Evolutionary conservation across 345 rosid species (phyloP).

Genomic region (Linum usitatissimum): DNA sequence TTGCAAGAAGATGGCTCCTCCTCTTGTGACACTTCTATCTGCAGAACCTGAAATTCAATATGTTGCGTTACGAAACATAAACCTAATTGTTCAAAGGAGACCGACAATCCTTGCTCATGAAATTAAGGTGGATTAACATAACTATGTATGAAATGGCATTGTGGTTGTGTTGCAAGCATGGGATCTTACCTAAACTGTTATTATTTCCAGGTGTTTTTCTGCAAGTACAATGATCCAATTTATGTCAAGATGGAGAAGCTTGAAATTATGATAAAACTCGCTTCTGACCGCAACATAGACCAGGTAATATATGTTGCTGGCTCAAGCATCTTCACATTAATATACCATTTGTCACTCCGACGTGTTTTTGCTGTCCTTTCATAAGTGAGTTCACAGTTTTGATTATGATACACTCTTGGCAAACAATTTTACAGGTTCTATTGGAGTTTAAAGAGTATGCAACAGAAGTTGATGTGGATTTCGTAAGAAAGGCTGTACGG

Average conservation of each 20-base stretch:
- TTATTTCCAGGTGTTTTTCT: slow-evolving; percentile 79
- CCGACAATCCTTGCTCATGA: slow-evolving; percentile 99
- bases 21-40: slow-evolving; percentile 94
- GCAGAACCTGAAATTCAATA: slow-evolving; percentile 99
- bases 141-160: slow-evolving; percentile 2
- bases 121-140: slow-evolving; percentile 59
- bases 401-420: slow-evolving; percentile 13
- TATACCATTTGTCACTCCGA: neutral
- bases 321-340: neutral
- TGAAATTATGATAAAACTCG: slow-evolving; percentile 98
- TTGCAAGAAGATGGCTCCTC: slow-evolving; percentile 99
- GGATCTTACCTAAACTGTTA: slow-evolving; percentile 14
- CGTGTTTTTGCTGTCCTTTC: neutral
- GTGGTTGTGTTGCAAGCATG: slow-evolving; percentile 5
- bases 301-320: slow-evolving; percentile 40
- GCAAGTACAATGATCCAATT: slow-evolving; percentile 99
- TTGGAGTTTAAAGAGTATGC: slow-evolving; percentile 98
- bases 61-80: slow-evolving; percentile 93
- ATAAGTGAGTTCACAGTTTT: neutral
- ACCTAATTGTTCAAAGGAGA: slow-evolving; percentile 89
- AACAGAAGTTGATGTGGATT: slow-evolving; percentile 97
- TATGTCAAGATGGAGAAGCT: slow-evolving; percentile 99
- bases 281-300: slow-evolving; percentile 96
- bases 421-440: slow-evolving; percentile 49
- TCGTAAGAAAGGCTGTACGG: slow-evolving; percentile 96